Evolutionary conservation across 2,329 filamentous ascomycete species (phyloP).

Genomic region (Trichoderma breve): DNA sequence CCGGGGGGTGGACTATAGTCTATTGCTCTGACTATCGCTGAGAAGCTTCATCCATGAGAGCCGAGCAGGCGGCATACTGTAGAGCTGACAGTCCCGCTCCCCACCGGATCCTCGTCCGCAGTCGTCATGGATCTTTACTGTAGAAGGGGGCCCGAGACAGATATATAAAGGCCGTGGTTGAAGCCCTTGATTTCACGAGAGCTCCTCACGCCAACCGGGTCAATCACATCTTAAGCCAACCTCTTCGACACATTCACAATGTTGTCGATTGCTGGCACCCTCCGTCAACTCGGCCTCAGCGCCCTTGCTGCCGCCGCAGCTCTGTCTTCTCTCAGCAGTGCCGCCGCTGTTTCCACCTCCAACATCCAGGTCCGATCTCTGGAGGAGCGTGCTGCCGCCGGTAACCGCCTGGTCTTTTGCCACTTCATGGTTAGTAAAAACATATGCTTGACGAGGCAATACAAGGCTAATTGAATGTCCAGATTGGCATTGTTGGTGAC

Average conservation of each 20-base stretch:
- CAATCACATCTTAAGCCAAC: neutral
- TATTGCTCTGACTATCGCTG: neutral
- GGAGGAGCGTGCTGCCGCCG: slow-evolving; percentile 21
- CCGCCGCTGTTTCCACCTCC: neutral
- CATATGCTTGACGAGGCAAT: neutral
- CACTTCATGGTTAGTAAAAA: slow-evolving; percentile 41
- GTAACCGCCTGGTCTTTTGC: slow-evolving; percentile 38
- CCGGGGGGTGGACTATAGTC: neutral
- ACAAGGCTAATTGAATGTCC: slow-evolving; percentile 15
- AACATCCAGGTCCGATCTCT: slow-evolving; percentile 16
- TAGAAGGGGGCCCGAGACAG: neutral
- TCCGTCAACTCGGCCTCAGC: slow-evolving; percentile 23
- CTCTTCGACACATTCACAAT: slow-evolving; percentile 6
- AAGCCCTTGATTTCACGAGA: neutral
- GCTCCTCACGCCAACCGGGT: neutral
- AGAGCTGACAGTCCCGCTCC: neutral
- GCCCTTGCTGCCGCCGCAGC: slow-evolving; percentile 21
- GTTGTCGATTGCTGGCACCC: slow-evolving; percentile 19
- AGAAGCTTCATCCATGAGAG: neutral
- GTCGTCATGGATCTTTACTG: neutral
- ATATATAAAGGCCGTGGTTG: slow-evolving; percentile 3
- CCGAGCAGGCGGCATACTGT: neutral
- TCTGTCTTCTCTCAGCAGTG: slow-evolving; percentile 19
- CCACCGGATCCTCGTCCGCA: neutral
- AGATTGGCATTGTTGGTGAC: slow-evolving; percentile 45